These are phyloP conservation scores for Umbelopsis sp. DNA, from an alignment of 371 early-diverging fungal genomes.

Conservation along the genomic window DNA sequence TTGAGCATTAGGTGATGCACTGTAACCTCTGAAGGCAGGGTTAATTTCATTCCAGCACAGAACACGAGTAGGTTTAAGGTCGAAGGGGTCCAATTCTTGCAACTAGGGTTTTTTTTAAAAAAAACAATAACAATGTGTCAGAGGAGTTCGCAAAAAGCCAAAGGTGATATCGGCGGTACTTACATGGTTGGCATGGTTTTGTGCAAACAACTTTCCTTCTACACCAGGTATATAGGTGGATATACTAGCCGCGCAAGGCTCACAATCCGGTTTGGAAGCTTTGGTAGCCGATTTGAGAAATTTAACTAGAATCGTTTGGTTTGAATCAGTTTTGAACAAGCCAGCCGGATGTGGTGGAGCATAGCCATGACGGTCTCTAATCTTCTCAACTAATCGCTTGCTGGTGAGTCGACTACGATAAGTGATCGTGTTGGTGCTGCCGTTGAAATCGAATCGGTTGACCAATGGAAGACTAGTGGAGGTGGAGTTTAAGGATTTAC, in stretches of 20 bases:
- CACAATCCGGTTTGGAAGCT: conserved; percentile 55
- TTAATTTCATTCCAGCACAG: conserved; percentile 71
- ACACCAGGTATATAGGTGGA: conserved; percentile 53
- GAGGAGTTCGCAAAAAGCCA: no score
- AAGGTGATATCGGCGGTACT: not conserved
- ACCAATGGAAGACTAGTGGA: conserved; percentile 52
- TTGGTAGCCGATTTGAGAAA: conserved; percentile 57
- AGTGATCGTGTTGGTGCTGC: conserved; percentile 52
- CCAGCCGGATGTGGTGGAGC: conserved; percentile 68
- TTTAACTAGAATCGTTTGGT: conserved; percentile 67
- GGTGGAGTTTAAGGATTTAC: not conserved
- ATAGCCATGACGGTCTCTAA: conserved; percentile 72
- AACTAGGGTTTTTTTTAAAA: conserved; percentile 40
- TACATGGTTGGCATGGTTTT: conserved; percentile 65
- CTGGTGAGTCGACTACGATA: conserved; percentile 67
- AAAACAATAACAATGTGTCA: no score
- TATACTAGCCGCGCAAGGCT: conserved; percentile 63
- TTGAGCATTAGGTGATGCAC: conserved; percentile 72
- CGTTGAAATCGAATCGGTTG: conserved; percentile 67
- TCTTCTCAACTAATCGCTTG: conserved; percentile 60
- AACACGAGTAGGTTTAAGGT: conserved; percentile 69
- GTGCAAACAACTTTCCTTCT: conserved; percentile 61
- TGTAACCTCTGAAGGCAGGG: conserved; percentile 69
- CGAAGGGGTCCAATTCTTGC: conserved; percentile 76
- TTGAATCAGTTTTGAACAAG: conserved; percentile 66